Evolutionary conservation across 2,329 filamentous ascomycete species (phyloP).

Genomic region (Colletotrichum sp.): DNA sequence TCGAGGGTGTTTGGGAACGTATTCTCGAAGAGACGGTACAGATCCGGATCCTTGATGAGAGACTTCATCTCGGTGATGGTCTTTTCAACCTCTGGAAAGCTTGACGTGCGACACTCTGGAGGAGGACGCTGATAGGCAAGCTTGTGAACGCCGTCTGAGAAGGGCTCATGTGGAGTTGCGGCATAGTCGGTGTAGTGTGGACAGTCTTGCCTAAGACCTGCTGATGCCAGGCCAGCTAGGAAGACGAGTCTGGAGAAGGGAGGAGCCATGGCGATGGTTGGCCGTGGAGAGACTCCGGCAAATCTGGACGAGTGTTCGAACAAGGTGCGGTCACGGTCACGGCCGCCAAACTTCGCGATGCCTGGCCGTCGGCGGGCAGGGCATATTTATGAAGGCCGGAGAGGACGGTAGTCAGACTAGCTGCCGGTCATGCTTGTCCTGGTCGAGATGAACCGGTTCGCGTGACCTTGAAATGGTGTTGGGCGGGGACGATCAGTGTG

Average conservation of each 20-base stretch:
- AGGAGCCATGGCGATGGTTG: background rate
- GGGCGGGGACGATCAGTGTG: slow-evolving; percentile 3
- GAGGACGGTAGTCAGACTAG: background rate
- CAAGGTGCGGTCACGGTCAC: background rate
- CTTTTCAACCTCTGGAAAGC: slow-evolving; percentile 76
- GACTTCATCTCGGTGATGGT: slow-evolving; percentile 74
- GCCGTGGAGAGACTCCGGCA: background rate
- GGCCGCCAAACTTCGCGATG: background rate
- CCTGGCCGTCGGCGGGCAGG: background rate
- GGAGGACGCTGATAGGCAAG: slow-evolving; percentile 83
- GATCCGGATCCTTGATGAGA: slow-evolving; percentile 77
- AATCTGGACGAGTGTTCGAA: background rate
- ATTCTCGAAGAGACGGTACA: slow-evolving; percentile 75
- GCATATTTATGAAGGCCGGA: background rate
- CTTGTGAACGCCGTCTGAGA: slow-evolving; percentile 76
- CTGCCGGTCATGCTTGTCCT: background rate
- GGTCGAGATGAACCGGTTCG: background rate
- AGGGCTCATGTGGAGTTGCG: slow-evolving; percentile 63
- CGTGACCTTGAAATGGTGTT: background rate
- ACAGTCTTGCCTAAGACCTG: slow-evolving; percentile 31
- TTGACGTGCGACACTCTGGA: slow-evolving; percentile 80
- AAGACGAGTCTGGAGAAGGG: background rate
- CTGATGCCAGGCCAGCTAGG: slow-evolving; percentile 16
- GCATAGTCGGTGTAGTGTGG: slow-evolving; percentile 41
- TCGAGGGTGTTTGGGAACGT: slow-evolving; percentile 78